phyloP scores from a whole-genome alignment of 345 rosid species.

The Euphorbia lathyris region DNA sequence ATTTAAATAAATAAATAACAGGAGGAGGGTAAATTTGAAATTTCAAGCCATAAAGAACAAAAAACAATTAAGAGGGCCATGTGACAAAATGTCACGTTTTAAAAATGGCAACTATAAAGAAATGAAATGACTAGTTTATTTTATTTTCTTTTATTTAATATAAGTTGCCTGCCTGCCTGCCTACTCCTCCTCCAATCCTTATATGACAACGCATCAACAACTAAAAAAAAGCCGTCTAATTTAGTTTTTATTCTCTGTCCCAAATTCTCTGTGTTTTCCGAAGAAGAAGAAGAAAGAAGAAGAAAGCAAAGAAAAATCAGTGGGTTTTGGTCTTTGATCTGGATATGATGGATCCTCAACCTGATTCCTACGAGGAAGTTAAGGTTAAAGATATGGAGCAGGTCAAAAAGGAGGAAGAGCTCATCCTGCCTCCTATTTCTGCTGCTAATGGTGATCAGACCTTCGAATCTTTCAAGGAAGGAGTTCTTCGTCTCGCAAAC shows the following conservation, averaged over 20 bases:
- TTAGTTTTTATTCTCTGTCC: background rate
- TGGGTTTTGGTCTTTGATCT: constrained; percentile 12
- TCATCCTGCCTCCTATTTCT: background rate
- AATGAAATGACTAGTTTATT: background rate
- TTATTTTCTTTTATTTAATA: background rate
- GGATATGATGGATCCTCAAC: constrained; percentile 21
- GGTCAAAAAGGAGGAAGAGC: constrained; percentile 5
- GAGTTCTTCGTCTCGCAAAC: background rate
- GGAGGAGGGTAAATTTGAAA: background rate
- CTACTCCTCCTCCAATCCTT: background rate
- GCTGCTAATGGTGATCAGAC: background rate
- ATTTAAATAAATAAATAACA: too few species aligned
- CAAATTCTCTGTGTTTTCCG: background rate
- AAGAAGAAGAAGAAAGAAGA: background rate
- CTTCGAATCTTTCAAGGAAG: constrained; percentile 6
- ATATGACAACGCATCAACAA: background rate
- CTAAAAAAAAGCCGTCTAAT: background rate
- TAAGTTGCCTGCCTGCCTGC: background rate
- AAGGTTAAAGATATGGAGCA: constrained; percentile 20
- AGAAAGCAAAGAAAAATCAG: background rate
- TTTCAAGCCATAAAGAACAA: background rate
- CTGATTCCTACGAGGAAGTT: constrained; percentile 20
- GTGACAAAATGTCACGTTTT: constrained; percentile 11
- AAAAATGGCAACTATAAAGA: background rate
- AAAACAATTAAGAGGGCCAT: too few species aligned